Evolutionary conservation across 306 rosid species (phyloP).

Genomic region (Vachellia collinsii): DNA sequence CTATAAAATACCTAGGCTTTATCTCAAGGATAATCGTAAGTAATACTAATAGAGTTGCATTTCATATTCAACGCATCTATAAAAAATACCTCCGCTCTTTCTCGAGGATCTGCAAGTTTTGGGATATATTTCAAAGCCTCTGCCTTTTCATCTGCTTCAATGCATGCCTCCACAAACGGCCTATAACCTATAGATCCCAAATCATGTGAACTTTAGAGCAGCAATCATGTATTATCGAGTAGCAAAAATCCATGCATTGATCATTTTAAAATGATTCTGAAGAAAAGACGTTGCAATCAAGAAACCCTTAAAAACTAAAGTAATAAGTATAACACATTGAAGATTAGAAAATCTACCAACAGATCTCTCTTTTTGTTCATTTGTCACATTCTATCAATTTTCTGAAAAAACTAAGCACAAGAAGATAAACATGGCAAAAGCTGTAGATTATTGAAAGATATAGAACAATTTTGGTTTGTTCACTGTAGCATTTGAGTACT

Average conservation of each 20-base stretch:
- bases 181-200: constrained; percentile 64
- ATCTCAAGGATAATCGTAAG: constrained; percentile 59
- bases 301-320: neutral
- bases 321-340: neutral
- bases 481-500: neutral
- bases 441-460: neutral
- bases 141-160: constrained; percentile 91
- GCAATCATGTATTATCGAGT: constrained; percentile 13
- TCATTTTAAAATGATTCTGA: constrained; percentile 9
- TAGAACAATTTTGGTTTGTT: neutral
- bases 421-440: neutral
- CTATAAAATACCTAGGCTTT: constrained; percentile 74
- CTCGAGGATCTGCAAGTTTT: constrained; percentile 90
- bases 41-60: neutral
- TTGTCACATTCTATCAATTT: neutral
- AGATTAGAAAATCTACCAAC: neutral
- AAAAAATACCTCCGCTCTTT: constrained; percentile 84
- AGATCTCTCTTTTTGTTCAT: neutral
- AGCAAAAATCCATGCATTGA: constrained; percentile 24
- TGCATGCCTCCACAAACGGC: constrained; percentile 97
- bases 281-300: neutral
- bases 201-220: constrained; percentile 23
- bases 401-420: neutral
- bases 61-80: neutral
- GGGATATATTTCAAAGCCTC: constrained; percentile 97